phyloP scores from a whole-genome alignment of 2,329 filamentous ascomycete species.

The Penicillium sp. region DNA sequence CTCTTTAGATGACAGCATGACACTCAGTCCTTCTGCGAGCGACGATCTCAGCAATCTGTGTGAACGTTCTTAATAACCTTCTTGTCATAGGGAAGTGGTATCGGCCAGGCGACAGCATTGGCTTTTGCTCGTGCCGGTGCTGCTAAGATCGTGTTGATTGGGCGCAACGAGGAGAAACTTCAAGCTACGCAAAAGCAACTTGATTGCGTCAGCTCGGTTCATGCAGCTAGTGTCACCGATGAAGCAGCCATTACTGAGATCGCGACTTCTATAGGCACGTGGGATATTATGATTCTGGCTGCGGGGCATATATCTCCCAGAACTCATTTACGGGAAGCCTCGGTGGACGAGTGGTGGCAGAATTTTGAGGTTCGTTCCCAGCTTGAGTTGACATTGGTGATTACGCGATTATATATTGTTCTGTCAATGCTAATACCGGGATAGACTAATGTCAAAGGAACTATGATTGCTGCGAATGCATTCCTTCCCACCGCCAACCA shows the following conservation, averaged over 20 bases:
- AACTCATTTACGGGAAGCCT: not conserved
- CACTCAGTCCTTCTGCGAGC: not conserved
- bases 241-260: not conserved
- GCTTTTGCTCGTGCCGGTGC: slow-evolving; percentile 11
- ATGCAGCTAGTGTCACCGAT: slow-evolving; percentile 1
- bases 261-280: not conserved
- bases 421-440: not conserved
- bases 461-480: slow-evolving; percentile 13
- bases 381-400: not conserved
- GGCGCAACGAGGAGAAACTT: slow-evolving; percentile 5
- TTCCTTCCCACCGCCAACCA: slow-evolving; percentile 20
- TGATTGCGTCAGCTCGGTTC: not conserved
- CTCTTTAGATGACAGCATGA: not conserved
- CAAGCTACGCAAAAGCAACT: not conserved
- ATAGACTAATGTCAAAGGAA: slow-evolving; percentile 24
- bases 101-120: slow-evolving; percentile 9
- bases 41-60: not conserved
- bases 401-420: no score
- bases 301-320: not conserved
- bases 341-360: not conserved
- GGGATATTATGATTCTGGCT: not conserved
- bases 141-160: slow-evolving; percentile 4
- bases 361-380: not conserved
- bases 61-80: not conserved
- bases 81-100: slow-evolving; percentile 7